Evolutionary conservation across 1,139 yeast genomes (phyloP), one percentile per base, ranked within the genome.

Genomic region (Diutina mesorugosa): DNA sequence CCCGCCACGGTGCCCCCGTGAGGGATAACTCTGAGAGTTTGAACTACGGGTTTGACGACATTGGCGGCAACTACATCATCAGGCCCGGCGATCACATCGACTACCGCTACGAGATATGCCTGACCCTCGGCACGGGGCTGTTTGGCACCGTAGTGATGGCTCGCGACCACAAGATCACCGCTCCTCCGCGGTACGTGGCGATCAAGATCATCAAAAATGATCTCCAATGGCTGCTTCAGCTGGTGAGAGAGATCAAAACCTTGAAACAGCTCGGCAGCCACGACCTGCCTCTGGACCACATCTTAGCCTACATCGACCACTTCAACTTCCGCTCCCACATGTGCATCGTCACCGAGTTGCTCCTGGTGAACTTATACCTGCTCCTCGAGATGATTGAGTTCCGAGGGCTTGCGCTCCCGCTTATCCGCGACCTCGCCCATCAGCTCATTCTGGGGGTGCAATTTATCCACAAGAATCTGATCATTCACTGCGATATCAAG

Each of bases 241-340:
- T 95, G 0, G 79, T 86, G 41, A 80, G 84, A 59, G 96, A 89
- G 65, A 87, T 90, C 35, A 85, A 85, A 62, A 77, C 87, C 66
- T 69, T 90, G 55, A 82, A 81, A 60, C 69, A 72, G 35, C 68
- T 88, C 51, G 57, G 9, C 12, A 10, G 56, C 30, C 45, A 48
- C 54, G 2, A 58, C 56, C 48, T 51, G 58, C 4, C 57, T 60
- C 47, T 61, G 73, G 50, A 70, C 55, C 77, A 80, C 53, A 71
- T 87, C 21, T 67, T 89, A 48, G 69, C 77, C 29, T 87, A 85
- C 64, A 68, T 74, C 53, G 87, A 85, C 56, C 91, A 87, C 68
- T 89, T 90, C 70, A 82, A 82, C 63, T 89, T 89, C 67, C 72
- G 96, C 58, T 85, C 90, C 41, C 97, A 90, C 67, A 79, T 89